Conservation (phyloP, 2,329 filamentous ascomycete species). For the Scolecobasidium constrictum region DNA sequence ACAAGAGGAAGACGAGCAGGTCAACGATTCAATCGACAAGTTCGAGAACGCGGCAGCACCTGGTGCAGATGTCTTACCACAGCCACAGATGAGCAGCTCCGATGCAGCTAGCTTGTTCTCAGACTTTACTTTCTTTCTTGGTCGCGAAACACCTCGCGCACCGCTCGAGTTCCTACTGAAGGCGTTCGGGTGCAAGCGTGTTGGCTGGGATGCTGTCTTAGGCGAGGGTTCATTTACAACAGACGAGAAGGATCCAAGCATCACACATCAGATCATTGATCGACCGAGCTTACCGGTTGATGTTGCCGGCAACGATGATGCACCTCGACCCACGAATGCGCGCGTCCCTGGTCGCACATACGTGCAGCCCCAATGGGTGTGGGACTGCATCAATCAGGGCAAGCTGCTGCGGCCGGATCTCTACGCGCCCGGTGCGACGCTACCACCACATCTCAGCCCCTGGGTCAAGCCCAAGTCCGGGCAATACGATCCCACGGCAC, state of each 20-base stretch:
- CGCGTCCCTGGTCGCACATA: conserved; percentile 88
- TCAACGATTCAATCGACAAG: conserved; percentile 61
- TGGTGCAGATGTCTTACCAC: conserved; percentile 75
- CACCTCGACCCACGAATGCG: conserved; percentile 39
- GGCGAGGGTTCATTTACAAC: conserved; percentile 89
- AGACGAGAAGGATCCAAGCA: conserved; percentile 74
- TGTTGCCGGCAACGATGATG: conserved; percentile 1
- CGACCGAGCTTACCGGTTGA: conserved; percentile 54
- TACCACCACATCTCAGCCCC: conserved; percentile 90
- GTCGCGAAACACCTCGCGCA: conserved; percentile 82
- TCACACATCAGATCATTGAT: conserved; percentile 95
- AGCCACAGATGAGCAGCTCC: conserved; percentile 57
- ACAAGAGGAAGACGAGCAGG: conserved; percentile 27
- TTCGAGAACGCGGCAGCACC: conserved; percentile 69
- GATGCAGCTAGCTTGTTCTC: conserved; percentile 71
- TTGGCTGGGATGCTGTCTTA: conserved; percentile 87
- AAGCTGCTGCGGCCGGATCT: conserved; percentile 77
- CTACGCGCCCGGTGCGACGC: conserved; percentile 78
- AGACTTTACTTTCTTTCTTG: conserved; percentile 83
- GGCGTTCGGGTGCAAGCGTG: conserved; percentile 87
- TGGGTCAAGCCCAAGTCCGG: conserved; percentile 76
- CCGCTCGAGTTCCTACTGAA: conserved; percentile 88
- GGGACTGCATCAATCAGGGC: conserved; percentile 91
- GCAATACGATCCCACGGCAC: conserved; percentile 80
- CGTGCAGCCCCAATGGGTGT: conserved; percentile 95